A percentile compares a stretch with the other conserved stretches of the same genome.
phyloP scores from a whole-genome alignment of 129 eudicot genomes.

The Artemisia annua region DNA sequence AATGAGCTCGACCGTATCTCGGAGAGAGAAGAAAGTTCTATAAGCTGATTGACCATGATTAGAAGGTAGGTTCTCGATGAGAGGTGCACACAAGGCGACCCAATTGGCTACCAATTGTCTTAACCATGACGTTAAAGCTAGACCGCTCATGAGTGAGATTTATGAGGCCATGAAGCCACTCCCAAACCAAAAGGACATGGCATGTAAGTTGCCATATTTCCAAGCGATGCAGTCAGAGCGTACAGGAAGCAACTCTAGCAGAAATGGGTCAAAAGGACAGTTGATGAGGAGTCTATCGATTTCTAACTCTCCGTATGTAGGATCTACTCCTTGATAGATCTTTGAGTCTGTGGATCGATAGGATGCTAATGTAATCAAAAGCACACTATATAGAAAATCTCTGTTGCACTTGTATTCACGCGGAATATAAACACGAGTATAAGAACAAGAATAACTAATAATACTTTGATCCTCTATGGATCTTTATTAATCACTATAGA shows the following conservation, averaged over 20 bases:
- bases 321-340: no score
- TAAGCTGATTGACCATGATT: conserved; percentile 61
- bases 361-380: no score
- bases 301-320: conserved; percentile 38
- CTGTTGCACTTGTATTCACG: no score
- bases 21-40: conserved; percentile 65
- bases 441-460: no score
- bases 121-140: conserved; percentile 63
- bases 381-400: no score
- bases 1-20: conserved; percentile 75
- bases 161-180: conserved; percentile 63
- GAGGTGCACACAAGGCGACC: conserved; percentile 67
- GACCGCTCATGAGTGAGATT: conserved; percentile 81
- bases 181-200: conserved; percentile 69
- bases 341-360: no score
- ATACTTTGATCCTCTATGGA: no score
- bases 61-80: conserved; percentile 77
- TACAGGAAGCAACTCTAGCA: conserved; percentile 31
- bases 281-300: conserved; percentile 46
- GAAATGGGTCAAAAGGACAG: conserved; percentile 45
- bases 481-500: no score
- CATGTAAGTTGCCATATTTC: conserved; percentile 59
- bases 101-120: conserved; percentile 81
- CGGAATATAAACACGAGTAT: no score
- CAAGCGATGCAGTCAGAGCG: no score